These are phyloP conservation scores for Candida easanensis DNA, from an alignment of 805 yeast genomes.

Conservation along the genomic window DNA sequence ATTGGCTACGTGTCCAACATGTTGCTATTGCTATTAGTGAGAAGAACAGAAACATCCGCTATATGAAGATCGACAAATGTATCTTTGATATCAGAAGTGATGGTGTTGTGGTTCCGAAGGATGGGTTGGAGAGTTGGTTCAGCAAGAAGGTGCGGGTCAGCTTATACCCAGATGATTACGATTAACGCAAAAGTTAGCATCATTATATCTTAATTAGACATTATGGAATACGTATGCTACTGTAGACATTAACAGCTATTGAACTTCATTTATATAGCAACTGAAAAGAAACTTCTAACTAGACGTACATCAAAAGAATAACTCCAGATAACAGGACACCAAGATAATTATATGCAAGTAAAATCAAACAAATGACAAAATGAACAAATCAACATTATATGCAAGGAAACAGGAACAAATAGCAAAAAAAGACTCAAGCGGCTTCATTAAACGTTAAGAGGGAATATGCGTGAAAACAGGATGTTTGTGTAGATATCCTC, in stretches of 20 bases:
- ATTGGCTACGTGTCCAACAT: slow-evolving; percentile 55
- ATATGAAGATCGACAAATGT: slow-evolving; percentile 47
- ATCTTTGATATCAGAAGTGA: slow-evolving; percentile 38
- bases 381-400: not conserved
- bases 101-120: slow-evolving; percentile 37
- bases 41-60: slow-evolving; percentile 31
- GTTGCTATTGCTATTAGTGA: slow-evolving; percentile 42
- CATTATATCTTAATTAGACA: too few relatives aligned
- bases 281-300: not conserved
- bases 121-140: slow-evolving; percentile 48
- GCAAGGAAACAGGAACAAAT: not conserved
- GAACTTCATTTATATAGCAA: too few relatives aligned
- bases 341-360: not conserved
- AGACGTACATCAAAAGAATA: too few relatives aligned
- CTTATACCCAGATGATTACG: slow-evolving; percentile 7
- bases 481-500: too few relatives aligned
- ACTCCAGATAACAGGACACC: too few relatives aligned
- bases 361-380: not conserved
- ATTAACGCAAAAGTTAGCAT: too few relatives aligned
- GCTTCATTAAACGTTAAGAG: not conserved
- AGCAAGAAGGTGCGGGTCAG: slow-evolving; percentile 33
- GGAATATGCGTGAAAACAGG: not conserved
- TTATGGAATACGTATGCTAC: too few relatives aligned
- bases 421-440: too few relatives aligned
- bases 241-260: too few relatives aligned